These are phyloP conservation scores for Fusarium sp. DNA, from an alignment of 2,329 filamentous ascomycete genomes.

Conservation along the genomic window DNA sequence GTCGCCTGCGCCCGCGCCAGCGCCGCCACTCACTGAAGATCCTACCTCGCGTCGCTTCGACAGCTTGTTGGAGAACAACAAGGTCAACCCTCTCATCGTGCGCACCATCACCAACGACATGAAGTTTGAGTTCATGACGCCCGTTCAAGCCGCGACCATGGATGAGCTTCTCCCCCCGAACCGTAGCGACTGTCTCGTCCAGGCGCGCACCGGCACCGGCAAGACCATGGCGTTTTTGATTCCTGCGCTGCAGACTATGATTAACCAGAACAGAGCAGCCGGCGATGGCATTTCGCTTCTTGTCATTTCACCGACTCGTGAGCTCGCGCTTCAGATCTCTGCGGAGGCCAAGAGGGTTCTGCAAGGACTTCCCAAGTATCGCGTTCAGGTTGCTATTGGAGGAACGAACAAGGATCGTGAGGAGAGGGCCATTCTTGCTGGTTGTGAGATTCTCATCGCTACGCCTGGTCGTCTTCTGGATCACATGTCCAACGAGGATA, in stretches of 20 bases:
- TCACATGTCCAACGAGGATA: constrained; percentile 78
- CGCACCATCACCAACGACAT: constrained; percentile 59
- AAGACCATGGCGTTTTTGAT: constrained; percentile 87
- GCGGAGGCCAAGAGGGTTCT: constrained; percentile 77
- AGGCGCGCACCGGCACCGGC: constrained; percentile 87
- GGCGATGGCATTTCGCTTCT: constrained; percentile 63
- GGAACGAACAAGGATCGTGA: constrained; percentile 79
- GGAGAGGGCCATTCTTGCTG: constrained; percentile 73
- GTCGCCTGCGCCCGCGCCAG: neutral
- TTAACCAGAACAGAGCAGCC: constrained; percentile 53
- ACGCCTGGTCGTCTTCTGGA: constrained; percentile 83
- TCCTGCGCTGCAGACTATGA: constrained; percentile 82
- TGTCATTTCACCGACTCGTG: constrained; percentile 76
- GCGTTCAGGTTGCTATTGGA: constrained; percentile 81
- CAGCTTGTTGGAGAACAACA: constrained; percentile 51
- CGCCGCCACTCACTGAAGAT: constrained; percentile 45
- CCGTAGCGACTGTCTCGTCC: constrained; percentile 69
- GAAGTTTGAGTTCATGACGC: constrained; percentile 63
- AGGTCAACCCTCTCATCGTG: constrained; percentile 58
- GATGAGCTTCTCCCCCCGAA: constrained; percentile 57
- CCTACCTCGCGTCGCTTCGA: constrained; percentile 57
- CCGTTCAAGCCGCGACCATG: constrained; percentile 63
- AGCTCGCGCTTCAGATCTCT: constrained; percentile 75
- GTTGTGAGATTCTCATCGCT: constrained; percentile 82
- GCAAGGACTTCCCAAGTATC: constrained; percentile 76